Percentiles rank a stretch among this genome's conserved stretches.
Conservation (phyloP, 192 early-diverging fungal species). For the Linderina pennispora region DNA sequence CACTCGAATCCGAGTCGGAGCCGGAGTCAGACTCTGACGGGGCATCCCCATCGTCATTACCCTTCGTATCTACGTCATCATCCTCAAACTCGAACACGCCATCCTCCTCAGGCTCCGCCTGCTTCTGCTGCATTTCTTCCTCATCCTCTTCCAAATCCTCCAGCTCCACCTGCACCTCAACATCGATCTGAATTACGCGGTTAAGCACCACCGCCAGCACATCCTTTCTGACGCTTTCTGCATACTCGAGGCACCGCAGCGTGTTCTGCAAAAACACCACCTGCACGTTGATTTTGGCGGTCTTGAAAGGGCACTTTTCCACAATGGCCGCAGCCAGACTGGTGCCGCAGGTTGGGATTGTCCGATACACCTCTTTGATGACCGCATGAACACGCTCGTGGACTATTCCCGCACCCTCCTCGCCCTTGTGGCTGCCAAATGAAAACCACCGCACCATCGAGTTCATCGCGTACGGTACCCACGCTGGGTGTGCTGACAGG, state of each 20-base stretch:
- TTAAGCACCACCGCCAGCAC: conserved; percentile 74
- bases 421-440: conserved; percentile 12
- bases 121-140: conserved; percentile 30
- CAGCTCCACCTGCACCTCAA: conserved; percentile 84
- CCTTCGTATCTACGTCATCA: no score
- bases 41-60: conserved; percentile 5
- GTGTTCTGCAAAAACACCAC: conserved; percentile 59
- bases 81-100: conserved; percentile 55
- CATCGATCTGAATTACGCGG: conserved; percentile 84
- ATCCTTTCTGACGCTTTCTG: conserved; percentile 60
- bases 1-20: conserved; percentile 35
- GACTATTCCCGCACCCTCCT: conserved; percentile 7
- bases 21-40: conserved; percentile 15
- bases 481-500: conserved; percentile 28
- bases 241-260: conserved; percentile 70
- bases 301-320: conserved; percentile 18
- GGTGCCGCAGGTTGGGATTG: conserved; percentile 29
- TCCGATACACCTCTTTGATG: conserved; percentile 20
- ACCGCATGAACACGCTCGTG: conserved; percentile 19
- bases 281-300: conserved; percentile 18
- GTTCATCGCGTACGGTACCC: conserved; percentile 28
- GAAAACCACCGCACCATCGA: conserved; percentile 32
- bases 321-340: conserved; percentile 21
- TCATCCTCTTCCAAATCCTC: conserved; percentile 67
- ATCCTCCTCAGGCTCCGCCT: conserved; percentile 19